Evolutionary conservation across 169 alveolate species (phyloP).

Genomic region (Eimeria acervulina): DNA sequence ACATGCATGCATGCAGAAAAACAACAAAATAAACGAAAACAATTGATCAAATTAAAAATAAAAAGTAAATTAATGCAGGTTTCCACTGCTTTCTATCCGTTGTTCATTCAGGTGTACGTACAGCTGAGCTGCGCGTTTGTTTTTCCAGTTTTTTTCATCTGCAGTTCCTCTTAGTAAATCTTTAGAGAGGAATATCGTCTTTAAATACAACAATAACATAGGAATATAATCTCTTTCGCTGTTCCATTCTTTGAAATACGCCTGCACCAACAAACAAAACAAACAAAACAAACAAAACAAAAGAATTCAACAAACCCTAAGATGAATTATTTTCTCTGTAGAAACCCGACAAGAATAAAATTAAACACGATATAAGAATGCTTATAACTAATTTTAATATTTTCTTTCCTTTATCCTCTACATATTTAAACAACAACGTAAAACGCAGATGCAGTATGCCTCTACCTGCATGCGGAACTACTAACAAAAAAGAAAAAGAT

Average conservation of each 20-base stretch:
- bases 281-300: background rate
- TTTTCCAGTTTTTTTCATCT: background rate
- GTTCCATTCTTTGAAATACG: constrained; percentile 42
- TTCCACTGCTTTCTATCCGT: background rate
- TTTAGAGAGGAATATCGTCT: constrained; percentile 26
- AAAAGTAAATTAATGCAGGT: background rate
- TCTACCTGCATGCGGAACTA: too few species aligned
- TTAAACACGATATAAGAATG: too few species aligned
- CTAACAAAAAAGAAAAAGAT: too few species aligned
- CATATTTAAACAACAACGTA: too few species aligned
- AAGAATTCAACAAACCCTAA: too few species aligned
- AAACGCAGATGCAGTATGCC: too few species aligned
- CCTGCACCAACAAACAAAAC: background rate
- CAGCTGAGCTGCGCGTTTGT: constrained; percentile 5
- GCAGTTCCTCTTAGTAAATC: constrained; percentile 56
- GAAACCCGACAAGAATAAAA: too few species aligned
- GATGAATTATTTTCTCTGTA: too few species aligned
- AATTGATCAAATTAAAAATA: background rate
- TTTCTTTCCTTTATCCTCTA: too few species aligned
- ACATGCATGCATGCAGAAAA: too few species aligned
- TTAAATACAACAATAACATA: constrained; percentile 66
- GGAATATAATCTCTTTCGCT: constrained; percentile 62
- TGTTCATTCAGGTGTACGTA: background rate
- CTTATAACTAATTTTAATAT: too few species aligned
- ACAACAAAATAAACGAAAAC: background rate